Base-by-base conservation (phyloP, 768 basidiomycete species). In the Rhizopogon rudus region DNA sequence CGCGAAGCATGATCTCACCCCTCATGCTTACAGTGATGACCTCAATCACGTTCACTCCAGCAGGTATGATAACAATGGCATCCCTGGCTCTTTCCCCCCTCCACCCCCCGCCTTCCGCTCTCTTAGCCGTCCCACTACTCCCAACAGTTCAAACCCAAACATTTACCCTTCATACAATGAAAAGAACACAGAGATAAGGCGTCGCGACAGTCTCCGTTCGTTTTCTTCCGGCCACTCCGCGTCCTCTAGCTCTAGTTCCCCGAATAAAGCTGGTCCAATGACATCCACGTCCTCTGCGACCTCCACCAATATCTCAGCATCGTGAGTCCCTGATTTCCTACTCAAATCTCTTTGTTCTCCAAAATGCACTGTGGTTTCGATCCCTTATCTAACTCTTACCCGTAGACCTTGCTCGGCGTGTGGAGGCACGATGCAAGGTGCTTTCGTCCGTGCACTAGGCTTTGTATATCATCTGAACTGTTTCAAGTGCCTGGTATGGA, bases 391-490 rank as follows among this genome's bases (percentile, higher is more conserved):
- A 55, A 42, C 42, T 33, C 6, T 40, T 57, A 8, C 5, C 42
- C 28, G 13, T 33, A 90, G 88, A 62, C 77, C 81, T 71, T 92
- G 90, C 65, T 82, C 86, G 25, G 82, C 90, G 12, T 91, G 90
- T 64, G 85, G 84, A 40, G 85, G 86, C 65, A 73, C 83, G 40
- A 90, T 98, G 84, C 88, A 93, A 57, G 96, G 97, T 12, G 93
- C 95, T 45, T 98, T 98, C 72, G 97, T 99, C 37, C 83, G 97
- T 56, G 97, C 97, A 0, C 77, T 99, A 51, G 88, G 91, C 55
- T 89, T 91, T 0, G 93, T 98, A 22, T 98, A 87, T 67, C 97
- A 99, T 71, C 72, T 98, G n/a, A 90, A 91, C 62, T 99, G 97
- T 76, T 99, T 99, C 82, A 91, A 91, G 65, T 99, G 97, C 79